Base-by-base conservation (phyloP, 1,284 basidiomycete genomes). In the Fistulinella cinereoalba region DNA sequence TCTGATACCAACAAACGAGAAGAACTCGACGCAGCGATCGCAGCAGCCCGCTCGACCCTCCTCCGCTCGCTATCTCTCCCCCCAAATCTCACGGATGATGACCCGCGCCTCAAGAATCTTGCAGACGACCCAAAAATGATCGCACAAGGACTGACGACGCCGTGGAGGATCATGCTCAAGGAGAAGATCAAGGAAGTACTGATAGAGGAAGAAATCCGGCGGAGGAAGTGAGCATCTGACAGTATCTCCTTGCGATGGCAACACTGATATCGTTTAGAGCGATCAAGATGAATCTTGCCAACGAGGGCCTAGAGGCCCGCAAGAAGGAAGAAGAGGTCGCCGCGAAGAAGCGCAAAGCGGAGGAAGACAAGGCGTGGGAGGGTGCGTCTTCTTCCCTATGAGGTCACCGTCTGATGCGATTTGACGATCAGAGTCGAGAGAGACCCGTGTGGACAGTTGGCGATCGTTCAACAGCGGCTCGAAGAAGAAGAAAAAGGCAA, bases 371-470 rank as follows among this genome's bases (percentile, higher is more conserved):
- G 52, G 70, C 66, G 16, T 92, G 88, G 88, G 88, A 92, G 76
- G 86, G 88, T 88, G 51, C 29, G 73, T 59, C n/a, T 38, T 41
- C 21, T 31, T 42, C 6, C n/a, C 4, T n/a, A 44, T 22, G 9
- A 1, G 10, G n/a, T 13, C 25, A 2, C 41, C 3, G 34, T 11
- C 28, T 27, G 29, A 34, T 38, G 22, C 22, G 33, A 31, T 46
- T 33, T 36, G 37, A 15, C 44, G 44, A 16, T 39, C 60, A 91
- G 88, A 83, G 48, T 81, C 70, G 24, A 75, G 88, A 52, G 88
- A 92, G 49, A 72, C 85, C 52, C 83, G 88, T 31, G 88, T 92
- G n/a, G 88, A 75, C 54, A 87, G 80, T 57, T 92, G 88, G 88
- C 76, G 88, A 43, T 72, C 70, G 28, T 92, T 92, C 60, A 67